These are phyloP conservation scores for Aureobasidium melanogenum DNA, from an alignment of 2,329 filamentous ascomycete genomes.

Conservation along the genomic window DNA sequence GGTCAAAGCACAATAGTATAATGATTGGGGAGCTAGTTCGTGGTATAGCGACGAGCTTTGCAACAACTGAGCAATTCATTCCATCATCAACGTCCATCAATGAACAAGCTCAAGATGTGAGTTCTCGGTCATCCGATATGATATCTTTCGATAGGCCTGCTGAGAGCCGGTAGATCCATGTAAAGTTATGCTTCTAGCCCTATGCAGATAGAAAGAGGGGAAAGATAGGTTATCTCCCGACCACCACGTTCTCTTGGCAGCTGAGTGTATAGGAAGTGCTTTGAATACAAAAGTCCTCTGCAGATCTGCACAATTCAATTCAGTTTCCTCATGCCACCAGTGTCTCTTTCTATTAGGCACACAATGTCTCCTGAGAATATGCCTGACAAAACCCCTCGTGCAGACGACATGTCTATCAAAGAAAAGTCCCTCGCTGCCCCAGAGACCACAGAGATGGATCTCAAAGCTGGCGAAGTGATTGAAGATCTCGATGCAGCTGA, in stretches of 20 bases:
- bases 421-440: not conserved
- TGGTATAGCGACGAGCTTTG: not conserved
- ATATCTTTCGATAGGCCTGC: not conserved
- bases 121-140: not conserved
- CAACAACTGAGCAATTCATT: not conserved
- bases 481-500: conserved; percentile 40
- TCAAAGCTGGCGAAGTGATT: conserved; percentile 24
- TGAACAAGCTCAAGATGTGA: not conserved
- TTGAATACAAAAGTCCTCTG: not conserved
- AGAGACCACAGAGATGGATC: conserved; percentile 7
- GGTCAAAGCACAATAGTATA: not conserved
- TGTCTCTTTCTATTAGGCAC: not conserved
- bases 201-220: not conserved
- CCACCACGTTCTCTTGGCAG: not conserved
- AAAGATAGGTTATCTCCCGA: not conserved
- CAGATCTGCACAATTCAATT: not conserved
- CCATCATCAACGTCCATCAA: not conserved
- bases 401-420: not conserved
- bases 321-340: not conserved
- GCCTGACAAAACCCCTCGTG: not conserved
- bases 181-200: not conserved
- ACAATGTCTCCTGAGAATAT: not conserved
- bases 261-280: not conserved
- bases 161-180: not conserved
- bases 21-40: no score